Base-by-base conservation (phyloP, 331 rosid genomes). In the Prunus yedoensis region DNA sequence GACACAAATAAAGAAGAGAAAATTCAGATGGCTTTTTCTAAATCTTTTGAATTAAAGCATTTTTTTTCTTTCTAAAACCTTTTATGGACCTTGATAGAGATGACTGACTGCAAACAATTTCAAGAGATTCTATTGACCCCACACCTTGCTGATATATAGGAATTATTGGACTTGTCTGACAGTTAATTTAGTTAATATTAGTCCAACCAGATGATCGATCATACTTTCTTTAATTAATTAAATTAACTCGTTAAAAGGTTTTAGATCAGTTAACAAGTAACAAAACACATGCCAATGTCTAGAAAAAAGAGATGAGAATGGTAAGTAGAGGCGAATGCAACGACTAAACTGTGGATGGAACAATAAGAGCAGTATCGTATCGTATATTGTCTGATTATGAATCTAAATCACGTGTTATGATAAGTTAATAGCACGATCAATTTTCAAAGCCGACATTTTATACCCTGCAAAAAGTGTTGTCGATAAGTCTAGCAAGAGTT, bases 151-250 rank as follows among this genome's bases (percentile, higher is more conserved):
- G 73, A 25, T 50, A 46, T 3, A 50, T 25, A 68, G 56, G 45
- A 47, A 68, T 50, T 25, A 68, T 68, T 49, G 51, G 54, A 51
- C 18, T 30, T 52, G 27, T 51, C 18, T 6, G 64, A 64, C 78
- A 17, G 78, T 64, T 75, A 75, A 75, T 75, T 35, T 41, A 52
- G 78, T 51, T 75, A 8, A 35, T 32, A 53, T 64, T 21, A 49
- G 51, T 63, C 78, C 78, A 47, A 74, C 54, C 11, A 25, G 69
- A 17, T 25, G 27, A 68, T 68, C 25, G 27, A 68, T 50, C 25
- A 5, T 9, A 41, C 20, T 4, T 28, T 14, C 10, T 27, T 47
- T 7, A 23, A 46, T 15, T 52, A 52, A 20, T 56, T 68, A 0
- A 25, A 18, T 67, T 20, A 0, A 67, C 21, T 45, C 23, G 13